Evolutionary conservation across 495 filamentous ascomycete species (phyloP).

Genomic region (Aspergillus cristatus): DNA sequence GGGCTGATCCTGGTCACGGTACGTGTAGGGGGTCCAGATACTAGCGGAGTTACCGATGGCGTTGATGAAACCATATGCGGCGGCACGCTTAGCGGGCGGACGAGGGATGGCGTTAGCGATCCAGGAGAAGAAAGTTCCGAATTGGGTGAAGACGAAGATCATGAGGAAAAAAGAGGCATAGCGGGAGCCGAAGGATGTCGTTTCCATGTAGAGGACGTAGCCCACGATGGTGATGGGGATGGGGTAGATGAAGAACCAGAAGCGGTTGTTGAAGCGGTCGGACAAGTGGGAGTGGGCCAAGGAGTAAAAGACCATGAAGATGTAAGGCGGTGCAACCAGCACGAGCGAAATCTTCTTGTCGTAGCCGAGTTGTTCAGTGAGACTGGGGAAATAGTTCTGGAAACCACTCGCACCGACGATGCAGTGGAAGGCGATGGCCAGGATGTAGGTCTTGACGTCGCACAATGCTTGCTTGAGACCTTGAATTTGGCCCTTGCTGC

Average conservation of each 20-base stretch:
- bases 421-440: slow-evolving; percentile 29
- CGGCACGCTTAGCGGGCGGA: slow-evolving; percentile 36
- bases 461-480: slow-evolving; percentile 33
- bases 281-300: slow-evolving; percentile 23
- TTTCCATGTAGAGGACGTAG: slow-evolving; percentile 31
- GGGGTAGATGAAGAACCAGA: slow-evolving; percentile 32
- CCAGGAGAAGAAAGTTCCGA: slow-evolving; percentile 33
- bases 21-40: slow-evolving; percentile 37
- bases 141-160: slow-evolving; percentile 33
- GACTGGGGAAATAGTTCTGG: slow-evolving; percentile 37
- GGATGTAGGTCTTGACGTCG: slow-evolving; percentile 31
- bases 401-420: slow-evolving; percentile 29
- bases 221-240: slow-evolving; percentile 27
- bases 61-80: slow-evolving; percentile 33
- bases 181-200: slow-evolving; percentile 22
- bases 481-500: slow-evolving; percentile 20
- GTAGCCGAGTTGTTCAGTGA: slow-evolving; percentile 30
- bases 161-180: slow-evolving; percentile 38
- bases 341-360: slow-evolving; percentile 25
- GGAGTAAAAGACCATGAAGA: slow-evolving; percentile 32
- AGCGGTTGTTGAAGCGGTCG: slow-evolving; percentile 27
- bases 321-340: slow-evolving; percentile 35
- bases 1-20: slow-evolving; percentile 17
- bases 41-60: slow-evolving; percentile 26
- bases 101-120: slow-evolving; percentile 33